These are phyloP conservation scores for Phialophora macrospora DNA, from an alignment of 2,329 filamentous ascomycete species.

Conservation along the genomic window DNA sequence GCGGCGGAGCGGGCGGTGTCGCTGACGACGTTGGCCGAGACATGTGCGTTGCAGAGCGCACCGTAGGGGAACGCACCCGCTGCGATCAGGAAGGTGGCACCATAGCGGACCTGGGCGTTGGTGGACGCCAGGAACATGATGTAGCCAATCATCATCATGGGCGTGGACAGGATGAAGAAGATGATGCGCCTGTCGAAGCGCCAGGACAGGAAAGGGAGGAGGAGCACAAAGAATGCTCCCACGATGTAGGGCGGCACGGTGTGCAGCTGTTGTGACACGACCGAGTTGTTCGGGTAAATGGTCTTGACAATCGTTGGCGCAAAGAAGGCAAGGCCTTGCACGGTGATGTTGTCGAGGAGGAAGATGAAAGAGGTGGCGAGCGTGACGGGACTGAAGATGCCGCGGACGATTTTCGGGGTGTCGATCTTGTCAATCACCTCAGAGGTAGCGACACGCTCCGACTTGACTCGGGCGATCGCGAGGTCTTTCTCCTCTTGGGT, in stretches of 20 bases:
- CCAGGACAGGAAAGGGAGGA: constrained; percentile 67
- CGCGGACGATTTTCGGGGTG: constrained; percentile 62
- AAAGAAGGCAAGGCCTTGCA: constrained; percentile 73
- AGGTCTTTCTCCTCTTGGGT: constrained; percentile 68
- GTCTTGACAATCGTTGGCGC: constrained; percentile 70
- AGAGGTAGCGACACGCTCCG: constrained; percentile 67
- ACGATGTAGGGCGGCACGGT: constrained; percentile 74
- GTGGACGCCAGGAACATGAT: constrained; percentile 69
- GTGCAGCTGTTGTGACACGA: constrained; percentile 69
- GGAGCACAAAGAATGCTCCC: constrained; percentile 67
- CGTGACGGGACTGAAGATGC: constrained; percentile 68
- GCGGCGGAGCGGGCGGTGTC: constrained; percentile 71
- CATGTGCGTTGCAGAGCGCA: constrained; percentile 69
- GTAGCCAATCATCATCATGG: constrained; percentile 71
- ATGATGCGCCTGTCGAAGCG: constrained; percentile 63
- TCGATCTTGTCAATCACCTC: constrained; percentile 69
- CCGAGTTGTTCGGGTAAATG: constrained; percentile 65
- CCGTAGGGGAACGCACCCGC: constrained; percentile 67
- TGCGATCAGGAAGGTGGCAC: constrained; percentile 71
- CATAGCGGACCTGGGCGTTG: constrained; percentile 64
- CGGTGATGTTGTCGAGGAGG: constrained; percentile 70
- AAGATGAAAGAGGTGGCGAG: constrained; percentile 64
- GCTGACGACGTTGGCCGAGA: constrained; percentile 71
- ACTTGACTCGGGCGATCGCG: constrained; percentile 69
- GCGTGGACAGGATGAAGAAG: constrained; percentile 65